Evolutionary conservation across 345 rosid species (phyloP), one percentile per base, ranked within the genome.

Genomic region (Gossypium australe): DNA sequence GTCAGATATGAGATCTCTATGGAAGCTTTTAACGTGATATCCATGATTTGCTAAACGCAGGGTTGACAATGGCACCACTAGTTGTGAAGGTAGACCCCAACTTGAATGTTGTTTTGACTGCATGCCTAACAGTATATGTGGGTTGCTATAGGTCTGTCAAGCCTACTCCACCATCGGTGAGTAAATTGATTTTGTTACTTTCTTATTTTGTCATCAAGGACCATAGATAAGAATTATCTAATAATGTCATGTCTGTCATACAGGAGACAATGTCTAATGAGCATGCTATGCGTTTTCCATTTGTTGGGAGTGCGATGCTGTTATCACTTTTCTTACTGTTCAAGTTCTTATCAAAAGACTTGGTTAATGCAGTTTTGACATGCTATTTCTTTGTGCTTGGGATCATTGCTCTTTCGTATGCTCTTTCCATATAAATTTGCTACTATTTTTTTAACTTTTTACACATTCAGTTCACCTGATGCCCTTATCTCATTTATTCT

Each of bases 261-360:
- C 92, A 93, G 99, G 98, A 95, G 83, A 91, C 97, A 1, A 91
- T 95, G 99, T 95, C 98, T 11, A 91, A 88, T 52, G 97, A 96
- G 59, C 99, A 96, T 82, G 99, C 99, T 6, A 96, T 96, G 99
- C 97, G 99, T 76, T 93, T 96, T 80, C 99, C 99, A 1, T 88
- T 96, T 76, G 90, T 96, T 73, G 99, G 99, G 77, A 96, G 99
- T 83, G 98, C 99, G 14, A 87, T 96, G 98, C 84, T 96, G 82
- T 76, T 96, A 57, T 96, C 99, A 6, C 86, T 96, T 76, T 93
- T 96, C 89, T 86, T 96, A 74, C 88, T 96, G 77, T 93, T 96
- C 90, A 96, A 96, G 85, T 96, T 93, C 84, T 87, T 93, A 70
- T 92, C 97, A 0, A 93, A 96, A 82, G 97, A 93, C 81, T 77